Conservation (phyloP, 2,329 filamentous ascomycete genomes). For the Aspergillus puulaauensis region DNA sequence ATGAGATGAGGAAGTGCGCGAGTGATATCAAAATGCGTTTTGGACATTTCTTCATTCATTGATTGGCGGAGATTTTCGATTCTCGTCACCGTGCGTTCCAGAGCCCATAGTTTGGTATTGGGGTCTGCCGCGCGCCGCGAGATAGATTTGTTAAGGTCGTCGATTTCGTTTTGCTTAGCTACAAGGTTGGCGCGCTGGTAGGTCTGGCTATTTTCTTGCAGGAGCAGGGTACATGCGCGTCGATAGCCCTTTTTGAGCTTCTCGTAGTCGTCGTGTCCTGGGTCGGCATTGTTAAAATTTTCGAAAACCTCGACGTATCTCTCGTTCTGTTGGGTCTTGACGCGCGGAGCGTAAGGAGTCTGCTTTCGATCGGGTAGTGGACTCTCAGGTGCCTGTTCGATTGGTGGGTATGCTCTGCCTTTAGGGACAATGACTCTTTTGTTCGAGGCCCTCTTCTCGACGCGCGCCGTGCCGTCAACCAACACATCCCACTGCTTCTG, state of each 20-base stretch:
- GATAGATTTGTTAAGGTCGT: constrained; percentile 25
- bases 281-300: not conserved
- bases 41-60: constrained; percentile 11
- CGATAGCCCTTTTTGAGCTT: constrained; percentile 24
- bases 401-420: constrained; percentile 25
- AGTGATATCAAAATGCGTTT: constrained; percentile 30
- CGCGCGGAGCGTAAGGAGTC: constrained; percentile 36
- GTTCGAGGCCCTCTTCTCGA: constrained; percentile 29
- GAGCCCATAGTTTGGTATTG: constrained; percentile 11
- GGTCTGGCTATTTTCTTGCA: constrained; percentile 26
- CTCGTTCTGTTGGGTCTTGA: constrained; percentile 36
- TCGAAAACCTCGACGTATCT: constrained; percentile 16
- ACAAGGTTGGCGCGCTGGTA: constrained; percentile 17
- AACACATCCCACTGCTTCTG: constrained; percentile 27
- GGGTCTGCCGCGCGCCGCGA: constrained; percentile 28
- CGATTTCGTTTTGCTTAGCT: constrained; percentile 24
- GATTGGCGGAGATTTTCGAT: constrained; percentile 13
- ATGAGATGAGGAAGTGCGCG: constrained; percentile 39
- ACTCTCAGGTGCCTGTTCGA: constrained; percentile 25
- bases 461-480: constrained; percentile 25
- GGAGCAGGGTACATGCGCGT: constrained; percentile 18
- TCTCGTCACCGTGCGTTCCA: constrained; percentile 24
- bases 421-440: constrained; percentile 30
- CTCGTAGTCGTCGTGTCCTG: not conserved
- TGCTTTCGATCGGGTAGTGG: constrained; percentile 14